phyloP scores from a whole-genome alignment of 306 rosid genomes.

The Vachellia pachyceras region DNA sequence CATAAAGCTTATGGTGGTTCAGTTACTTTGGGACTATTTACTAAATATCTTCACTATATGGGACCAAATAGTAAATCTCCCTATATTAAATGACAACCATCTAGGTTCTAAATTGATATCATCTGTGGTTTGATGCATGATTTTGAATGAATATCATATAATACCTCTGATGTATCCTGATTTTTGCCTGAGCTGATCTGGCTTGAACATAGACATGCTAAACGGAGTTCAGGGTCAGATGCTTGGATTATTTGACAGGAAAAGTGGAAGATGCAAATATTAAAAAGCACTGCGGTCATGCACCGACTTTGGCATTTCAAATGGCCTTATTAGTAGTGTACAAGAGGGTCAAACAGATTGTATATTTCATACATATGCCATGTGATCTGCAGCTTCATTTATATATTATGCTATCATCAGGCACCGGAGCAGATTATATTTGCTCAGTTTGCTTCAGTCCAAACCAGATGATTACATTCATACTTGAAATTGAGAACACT shows the following conservation, averaged over 20 bases:
- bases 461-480: slow-evolving; percentile 20
- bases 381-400: background rate
- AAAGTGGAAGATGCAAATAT: slow-evolving; percentile 13
- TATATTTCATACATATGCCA: background rate
- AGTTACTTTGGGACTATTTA: background rate
- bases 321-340: background rate
- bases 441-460: slow-evolving; percentile 19
- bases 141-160: slow-evolving; percentile 24
- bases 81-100: slow-evolving; percentile 24
- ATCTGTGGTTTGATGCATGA: slow-evolving; percentile 9
- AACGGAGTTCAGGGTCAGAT: background rate
- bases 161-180: background rate
- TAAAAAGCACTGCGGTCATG: background rate
- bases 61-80: no score
- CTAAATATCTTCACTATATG: no score
- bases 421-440: background rate
- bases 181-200: slow-evolving; percentile 11
- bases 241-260: background rate
- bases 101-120: slow-evolving; percentile 20
- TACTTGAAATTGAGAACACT: slow-evolving; percentile 23
- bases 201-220: slow-evolving; percentile 18
- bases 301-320: background rate
- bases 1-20: background rate
- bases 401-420: slow-evolving; percentile 7
- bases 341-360: background rate